Evolutionary conservation across 106 monocot species (phyloP).

Genomic region (Dendrobium officinale): DNA sequence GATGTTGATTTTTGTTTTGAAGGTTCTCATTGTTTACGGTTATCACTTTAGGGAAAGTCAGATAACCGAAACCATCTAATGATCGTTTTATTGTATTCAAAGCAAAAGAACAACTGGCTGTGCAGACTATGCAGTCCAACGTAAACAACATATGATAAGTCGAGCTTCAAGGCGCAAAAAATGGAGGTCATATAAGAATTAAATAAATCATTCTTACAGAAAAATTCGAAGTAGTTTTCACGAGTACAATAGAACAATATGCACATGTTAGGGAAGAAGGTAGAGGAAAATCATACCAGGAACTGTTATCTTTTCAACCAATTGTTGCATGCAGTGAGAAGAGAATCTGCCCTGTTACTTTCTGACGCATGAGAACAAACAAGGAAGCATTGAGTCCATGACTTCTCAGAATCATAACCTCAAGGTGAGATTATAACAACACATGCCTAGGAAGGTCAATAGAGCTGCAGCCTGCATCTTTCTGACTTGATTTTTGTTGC

Average conservation of each 20-base stretch:
- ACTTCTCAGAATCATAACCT: background rate
- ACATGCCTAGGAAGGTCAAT: background rate
- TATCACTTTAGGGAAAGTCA: no score
- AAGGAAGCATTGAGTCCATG: background rate
- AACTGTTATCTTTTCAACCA: background rate
- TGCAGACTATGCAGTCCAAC: background rate
- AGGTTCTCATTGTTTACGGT: no score
- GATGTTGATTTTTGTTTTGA: no score
- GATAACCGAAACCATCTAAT: no score
- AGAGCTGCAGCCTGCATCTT: slow-evolving; percentile 44
- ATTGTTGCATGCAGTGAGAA: background rate
- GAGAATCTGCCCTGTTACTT: background rate
- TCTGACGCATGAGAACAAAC: background rate
- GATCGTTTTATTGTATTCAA: no score
- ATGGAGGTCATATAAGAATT: background rate
- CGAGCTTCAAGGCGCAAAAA: background rate
- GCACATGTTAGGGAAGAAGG: background rate
- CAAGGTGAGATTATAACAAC: background rate
- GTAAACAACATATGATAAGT: background rate
- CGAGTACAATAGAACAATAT: background rate
- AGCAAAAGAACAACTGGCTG: no score
- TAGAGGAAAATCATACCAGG: background rate
- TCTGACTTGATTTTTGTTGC: slow-evolving; percentile 29
- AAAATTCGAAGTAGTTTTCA: background rate
- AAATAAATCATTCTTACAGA: no score